Evolutionary conservation across 2,329 filamentous ascomycete species (phyloP).

Genomic region (Pseudofabraea citricarpa): DNA sequence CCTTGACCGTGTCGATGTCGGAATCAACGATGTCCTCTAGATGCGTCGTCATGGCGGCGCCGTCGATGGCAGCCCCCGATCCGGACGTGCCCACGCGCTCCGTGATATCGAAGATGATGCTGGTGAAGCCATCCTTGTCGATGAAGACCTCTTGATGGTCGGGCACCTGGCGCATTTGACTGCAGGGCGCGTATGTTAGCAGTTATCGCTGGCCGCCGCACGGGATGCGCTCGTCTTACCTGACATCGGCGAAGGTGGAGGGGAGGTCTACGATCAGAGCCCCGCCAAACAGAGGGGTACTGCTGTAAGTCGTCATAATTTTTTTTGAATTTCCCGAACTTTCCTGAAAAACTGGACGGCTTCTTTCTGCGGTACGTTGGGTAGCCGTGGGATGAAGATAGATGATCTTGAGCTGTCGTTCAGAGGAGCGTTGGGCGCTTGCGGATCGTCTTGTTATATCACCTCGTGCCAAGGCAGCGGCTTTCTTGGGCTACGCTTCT

Average conservation of each 20-base stretch:
- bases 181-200: conserved; percentile 31
- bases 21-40: conserved; percentile 65
- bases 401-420: neutral
- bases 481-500: too few species aligned
- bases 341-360: neutral
- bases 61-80: conserved; percentile 56
- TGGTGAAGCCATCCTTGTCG: conserved; percentile 76
- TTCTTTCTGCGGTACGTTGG: neutral
- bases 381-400: neutral
- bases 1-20: conserved; percentile 58
- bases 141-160: conserved; percentile 93
- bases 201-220: conserved; percentile 5
- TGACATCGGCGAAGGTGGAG: conserved; percentile 65
- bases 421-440: neutral
- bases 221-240: conserved; percentile 40
- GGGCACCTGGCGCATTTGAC: conserved; percentile 69
- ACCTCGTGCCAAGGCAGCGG: neutral
- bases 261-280: conserved; percentile 67
- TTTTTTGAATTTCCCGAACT: neutral
- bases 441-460: neutral
- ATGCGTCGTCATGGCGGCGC: conserved; percentile 64
- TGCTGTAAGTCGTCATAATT: conserved; percentile 49
- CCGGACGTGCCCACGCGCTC: conserved; percentile 64
- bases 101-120: conserved; percentile 85
- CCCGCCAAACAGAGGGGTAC: conserved; percentile 65